Percentiles rank a stretch among this genome's conserved stretches.
These are phyloP conservation scores for Acacia confusa DNA, from an alignment of 306 rosid genomes.

Conservation along the genomic window DNA sequence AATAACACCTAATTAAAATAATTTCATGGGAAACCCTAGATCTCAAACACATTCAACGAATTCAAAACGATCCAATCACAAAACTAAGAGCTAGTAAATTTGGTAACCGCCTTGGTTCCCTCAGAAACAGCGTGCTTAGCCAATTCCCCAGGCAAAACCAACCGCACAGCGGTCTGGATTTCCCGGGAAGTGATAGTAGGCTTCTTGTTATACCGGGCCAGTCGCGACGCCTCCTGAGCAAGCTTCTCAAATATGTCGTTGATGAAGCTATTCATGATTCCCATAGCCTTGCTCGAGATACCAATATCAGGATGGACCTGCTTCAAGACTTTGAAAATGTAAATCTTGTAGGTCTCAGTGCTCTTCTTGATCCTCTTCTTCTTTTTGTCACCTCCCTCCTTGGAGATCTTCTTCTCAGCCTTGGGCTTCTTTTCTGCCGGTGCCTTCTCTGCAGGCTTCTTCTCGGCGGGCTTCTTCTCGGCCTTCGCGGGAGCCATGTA, in stretches of 20 bases:
- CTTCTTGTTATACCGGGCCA: constrained; percentile 75
- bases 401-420: constrained; percentile 78
- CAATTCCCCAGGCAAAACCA: constrained; percentile 74
- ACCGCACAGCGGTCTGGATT: constrained; percentile 74
- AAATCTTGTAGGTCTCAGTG: constrained; percentile 74
- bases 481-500: constrained; percentile 73
- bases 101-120: constrained; percentile 80
- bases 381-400: constrained; percentile 67
- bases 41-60: constrained; percentile 22
- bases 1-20: not conserved
- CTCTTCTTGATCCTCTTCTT: constrained; percentile 73
- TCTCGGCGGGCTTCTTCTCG: constrained; percentile 73
- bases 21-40: not conserved
- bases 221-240: constrained; percentile 64
- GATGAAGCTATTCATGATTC: constrained; percentile 81
- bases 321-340: constrained; percentile 79
- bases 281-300: constrained; percentile 84
- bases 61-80: not conserved
- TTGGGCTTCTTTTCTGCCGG: constrained; percentile 64
- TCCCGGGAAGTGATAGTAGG: constrained; percentile 74
- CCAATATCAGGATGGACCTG: constrained; percentile 82
- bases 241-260: constrained; percentile 81
- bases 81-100: constrained; percentile 66
- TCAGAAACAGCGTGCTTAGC: constrained; percentile 85
- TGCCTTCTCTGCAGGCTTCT: constrained; percentile 57